A percentile compares a stretch with the other conserved stretches of the same genome.
phyloP scores from a whole-genome alignment of 352 stramenopile genomes.

The Globisporangium takayamanum region DNA sequence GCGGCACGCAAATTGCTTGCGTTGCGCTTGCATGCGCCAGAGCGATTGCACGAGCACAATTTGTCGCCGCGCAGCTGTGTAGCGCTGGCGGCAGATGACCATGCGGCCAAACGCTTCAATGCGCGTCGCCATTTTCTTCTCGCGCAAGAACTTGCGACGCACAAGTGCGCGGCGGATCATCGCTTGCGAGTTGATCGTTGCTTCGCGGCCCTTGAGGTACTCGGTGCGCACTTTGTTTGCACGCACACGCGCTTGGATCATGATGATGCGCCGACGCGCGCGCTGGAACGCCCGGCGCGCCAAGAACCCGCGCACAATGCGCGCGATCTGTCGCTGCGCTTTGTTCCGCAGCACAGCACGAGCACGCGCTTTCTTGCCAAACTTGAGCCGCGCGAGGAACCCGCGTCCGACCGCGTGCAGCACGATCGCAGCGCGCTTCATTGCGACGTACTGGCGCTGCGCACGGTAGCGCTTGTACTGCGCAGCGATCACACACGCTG shows the following conservation, averaged over 20 bases:
- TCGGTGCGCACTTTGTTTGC: constrained; percentile 83
- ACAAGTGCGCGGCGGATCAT: constrained; percentile 83
- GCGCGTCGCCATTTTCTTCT: constrained; percentile 86
- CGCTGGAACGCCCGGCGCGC: constrained; percentile 48
- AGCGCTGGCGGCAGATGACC: constrained; percentile 68
- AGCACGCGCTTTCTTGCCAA: constrained; percentile 78
- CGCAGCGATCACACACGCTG: constrained; percentile 62
- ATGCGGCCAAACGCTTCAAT: constrained; percentile 81
- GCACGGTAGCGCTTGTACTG: constrained; percentile 68
- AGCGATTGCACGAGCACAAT: constrained; percentile 79
- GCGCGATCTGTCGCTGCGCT: constrained; percentile 70
- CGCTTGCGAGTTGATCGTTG: constrained; percentile 83
- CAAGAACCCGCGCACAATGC: constrained; percentile 67
- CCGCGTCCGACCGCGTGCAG: constrained; percentile 74
- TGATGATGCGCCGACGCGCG: constrained; percentile 59
- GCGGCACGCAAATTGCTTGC: constrained; percentile 43
- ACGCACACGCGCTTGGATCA: constrained; percentile 83
- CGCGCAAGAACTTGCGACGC: constrained; percentile 66
- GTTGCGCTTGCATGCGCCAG: constrained; percentile 66
- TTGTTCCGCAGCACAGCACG: constrained; percentile 69
- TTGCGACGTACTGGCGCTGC: constrained; percentile 53
- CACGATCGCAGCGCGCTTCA: constrained; percentile 67
- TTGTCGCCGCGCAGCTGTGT: constrained; percentile 46
- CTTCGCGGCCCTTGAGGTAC: constrained; percentile 81
- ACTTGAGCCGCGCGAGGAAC: constrained; percentile 79